Percentiles rank a stretch among this genome's conserved stretches.
Conservation (phyloP, 148 eudicot genomes). For the Fagopyrum homotropicum region DNA sequence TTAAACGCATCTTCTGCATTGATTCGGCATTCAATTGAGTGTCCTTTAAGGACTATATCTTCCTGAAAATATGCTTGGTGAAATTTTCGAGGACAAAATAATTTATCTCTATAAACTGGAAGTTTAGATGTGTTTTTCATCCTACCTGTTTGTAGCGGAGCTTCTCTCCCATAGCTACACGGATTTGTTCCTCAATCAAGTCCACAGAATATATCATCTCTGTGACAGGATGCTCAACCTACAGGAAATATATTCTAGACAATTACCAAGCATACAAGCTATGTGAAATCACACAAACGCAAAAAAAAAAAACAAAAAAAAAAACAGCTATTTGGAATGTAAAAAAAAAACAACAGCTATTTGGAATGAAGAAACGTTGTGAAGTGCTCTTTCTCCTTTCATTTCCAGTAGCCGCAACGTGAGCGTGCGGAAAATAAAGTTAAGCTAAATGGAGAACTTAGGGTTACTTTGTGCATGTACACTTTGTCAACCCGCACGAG, state of each 20-base stretch:
- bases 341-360: no score
- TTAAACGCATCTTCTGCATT: slow-evolving; percentile 99
- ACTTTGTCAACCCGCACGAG: not conserved
- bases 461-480: no score
- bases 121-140: slow-evolving; percentile 3
- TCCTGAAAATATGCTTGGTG: slow-evolving; percentile 39
- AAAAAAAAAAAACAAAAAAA: no score
- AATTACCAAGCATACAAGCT: not conserved
- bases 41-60: slow-evolving; percentile 90
- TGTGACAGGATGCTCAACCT: slow-evolving; percentile 99
- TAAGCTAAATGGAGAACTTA: not conserved
- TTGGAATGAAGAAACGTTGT: no score
- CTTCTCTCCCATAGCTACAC: slow-evolving; percentile 88
- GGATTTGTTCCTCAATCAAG: slow-evolving; percentile 94
- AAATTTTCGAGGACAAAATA: not conserved
- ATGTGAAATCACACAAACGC: not conserved
- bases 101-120: not conserved
- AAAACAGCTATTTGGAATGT: no score
- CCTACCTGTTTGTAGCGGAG: slow-evolving; percentile 84
- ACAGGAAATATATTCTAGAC: not conserved
- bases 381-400: not conserved
- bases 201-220: slow-evolving; percentile 98
- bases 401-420: not conserved
- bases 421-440: not conserved
- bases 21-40: slow-evolving; percentile 97